Conservation (phyloP, 2,329 filamentous ascomycete species). For the Beauveria brongniartii region DNA sequence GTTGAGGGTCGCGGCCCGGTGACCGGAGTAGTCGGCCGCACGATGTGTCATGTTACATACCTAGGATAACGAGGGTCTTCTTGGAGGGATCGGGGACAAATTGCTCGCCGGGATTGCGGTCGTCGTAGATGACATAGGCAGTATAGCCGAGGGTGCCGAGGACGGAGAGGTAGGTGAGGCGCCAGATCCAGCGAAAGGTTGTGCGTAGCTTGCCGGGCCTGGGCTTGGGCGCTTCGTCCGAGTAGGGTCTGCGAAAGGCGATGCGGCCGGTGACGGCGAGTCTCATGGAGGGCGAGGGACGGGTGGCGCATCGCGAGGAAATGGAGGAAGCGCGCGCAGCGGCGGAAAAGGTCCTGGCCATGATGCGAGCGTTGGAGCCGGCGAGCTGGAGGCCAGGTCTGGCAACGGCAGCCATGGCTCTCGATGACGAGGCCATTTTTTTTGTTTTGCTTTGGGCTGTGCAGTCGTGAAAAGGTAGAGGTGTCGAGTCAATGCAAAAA, state of each 20-base stretch:
- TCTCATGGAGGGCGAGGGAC: constrained; percentile 26
- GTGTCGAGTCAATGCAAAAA: neutral
- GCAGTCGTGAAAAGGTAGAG: neutral
- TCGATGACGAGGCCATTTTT: constrained; percentile 37
- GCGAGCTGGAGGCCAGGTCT: constrained; percentile 22
- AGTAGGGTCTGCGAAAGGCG: constrained; percentile 38
- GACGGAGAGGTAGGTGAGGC: constrained; percentile 68
- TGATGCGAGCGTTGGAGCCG: constrained; percentile 20
- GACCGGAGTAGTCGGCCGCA: constrained; percentile 10
- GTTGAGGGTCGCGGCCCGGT: too few species aligned
- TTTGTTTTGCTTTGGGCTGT: neutral
- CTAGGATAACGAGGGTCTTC: constrained; percentile 94
- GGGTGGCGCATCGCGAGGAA: constrained; percentile 15
- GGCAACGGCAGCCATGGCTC: constrained; percentile 32
- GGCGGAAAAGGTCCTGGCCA: constrained; percentile 27
- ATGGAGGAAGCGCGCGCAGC: constrained; percentile 16
- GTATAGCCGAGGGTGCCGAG: constrained; percentile 63
- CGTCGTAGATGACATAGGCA: constrained; percentile 73
- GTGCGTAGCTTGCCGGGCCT: constrained; percentile 55
- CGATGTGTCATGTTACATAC: constrained; percentile 42
- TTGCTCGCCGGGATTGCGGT: constrained; percentile 76
- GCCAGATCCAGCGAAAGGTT: constrained; percentile 73
- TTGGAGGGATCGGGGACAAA: constrained; percentile 71
- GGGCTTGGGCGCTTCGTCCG: constrained; percentile 42
- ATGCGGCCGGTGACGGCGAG: constrained; percentile 29